Percentiles rank a stretch among this genome's conserved stretches.
Evolutionary conservation across 2,329 filamentous ascomycete genomes (phyloP).

Genomic region (Alternaria postmessia): DNA sequence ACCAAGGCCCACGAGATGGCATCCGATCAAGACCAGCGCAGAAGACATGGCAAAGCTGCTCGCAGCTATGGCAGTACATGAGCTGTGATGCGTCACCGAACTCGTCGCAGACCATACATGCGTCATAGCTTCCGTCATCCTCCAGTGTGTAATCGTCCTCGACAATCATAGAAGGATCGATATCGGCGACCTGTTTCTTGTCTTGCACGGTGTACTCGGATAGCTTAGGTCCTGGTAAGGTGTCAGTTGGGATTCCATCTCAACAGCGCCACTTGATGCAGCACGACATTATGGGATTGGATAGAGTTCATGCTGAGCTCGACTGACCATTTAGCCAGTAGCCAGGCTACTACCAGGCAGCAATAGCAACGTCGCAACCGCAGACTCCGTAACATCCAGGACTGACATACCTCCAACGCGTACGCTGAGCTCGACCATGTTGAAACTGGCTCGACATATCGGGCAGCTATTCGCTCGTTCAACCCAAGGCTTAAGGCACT

Average conservation of each 20-base stretch:
- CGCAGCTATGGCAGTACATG: conserved; percentile 90
- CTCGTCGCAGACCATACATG: conserved; percentile 85
- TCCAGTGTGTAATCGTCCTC: conserved; percentile 69
- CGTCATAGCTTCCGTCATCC: conserved; percentile 60
- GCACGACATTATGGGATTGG: conserved; percentile 14
- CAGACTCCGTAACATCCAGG: conserved; percentile 25
- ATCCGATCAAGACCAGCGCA: conserved; percentile 84
- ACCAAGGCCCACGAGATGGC: conserved; percentile 79
- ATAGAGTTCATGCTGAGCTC: conserved; percentile 34
- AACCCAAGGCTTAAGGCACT: conserved; percentile 92
- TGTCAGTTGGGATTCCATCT: conserved; percentile 22
- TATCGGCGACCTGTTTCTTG: conserved; percentile 88
- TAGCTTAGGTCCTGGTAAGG: conserved; percentile 59
- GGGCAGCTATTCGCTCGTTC: conserved; percentile 97
- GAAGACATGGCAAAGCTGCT: conserved; percentile 88
- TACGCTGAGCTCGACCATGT: conserved; percentile 84
- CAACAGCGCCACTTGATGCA: conserved; percentile 11
- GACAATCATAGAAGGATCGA: conserved; percentile 81
- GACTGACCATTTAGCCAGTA: conserved; percentile 44
- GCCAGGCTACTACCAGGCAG: conserved; percentile 26
- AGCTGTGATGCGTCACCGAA: conserved; percentile 83
- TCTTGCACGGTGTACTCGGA: conserved; percentile 75
- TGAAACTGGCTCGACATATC: conserved; percentile 92
- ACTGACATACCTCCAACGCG: conserved; percentile 73
- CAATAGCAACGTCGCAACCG: conserved; percentile 27